Conservation (phyloP, 495 filamentous ascomycete species). For the Pyronema omphalodes region DNA sequence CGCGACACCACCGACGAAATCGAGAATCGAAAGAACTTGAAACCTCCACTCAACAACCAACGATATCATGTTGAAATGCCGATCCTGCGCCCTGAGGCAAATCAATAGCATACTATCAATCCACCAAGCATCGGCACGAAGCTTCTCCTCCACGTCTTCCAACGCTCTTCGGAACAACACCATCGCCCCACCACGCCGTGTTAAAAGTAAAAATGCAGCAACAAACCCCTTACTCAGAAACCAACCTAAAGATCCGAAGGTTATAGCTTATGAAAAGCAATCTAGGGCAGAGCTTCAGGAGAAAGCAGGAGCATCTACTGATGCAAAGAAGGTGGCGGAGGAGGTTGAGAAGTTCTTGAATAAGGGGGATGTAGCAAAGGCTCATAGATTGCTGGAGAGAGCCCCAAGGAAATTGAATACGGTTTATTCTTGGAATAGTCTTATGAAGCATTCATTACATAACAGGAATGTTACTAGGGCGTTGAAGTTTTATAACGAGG, state of each 20-base stretch:
- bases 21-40: no score
- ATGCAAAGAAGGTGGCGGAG: not conserved
- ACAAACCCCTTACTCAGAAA: not conserved
- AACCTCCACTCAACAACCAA: not conserved
- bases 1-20: no score
- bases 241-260: not conserved
- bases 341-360: not conserved
- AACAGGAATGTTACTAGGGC: not conserved
- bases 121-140: not conserved
- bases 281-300: not conserved
- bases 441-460: not conserved
- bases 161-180: not conserved
- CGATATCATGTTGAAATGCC: slow-evolving; percentile 1
- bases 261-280: not conserved
- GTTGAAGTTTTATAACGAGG: slow-evolving; percentile 1
- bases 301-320: not conserved
- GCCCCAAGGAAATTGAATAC: not conserved
- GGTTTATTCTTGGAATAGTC: not conserved
- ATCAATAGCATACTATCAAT: not conserved
- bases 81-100: not conserved
- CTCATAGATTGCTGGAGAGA: not conserved
- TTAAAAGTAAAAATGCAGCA: not conserved
- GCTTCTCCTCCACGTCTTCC: not conserved
- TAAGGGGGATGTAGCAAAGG: not conserved
- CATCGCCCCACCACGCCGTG: not conserved